Conservation (phyloP, 163 green algal genomes). For the Botryococcus braunii region DNA sequence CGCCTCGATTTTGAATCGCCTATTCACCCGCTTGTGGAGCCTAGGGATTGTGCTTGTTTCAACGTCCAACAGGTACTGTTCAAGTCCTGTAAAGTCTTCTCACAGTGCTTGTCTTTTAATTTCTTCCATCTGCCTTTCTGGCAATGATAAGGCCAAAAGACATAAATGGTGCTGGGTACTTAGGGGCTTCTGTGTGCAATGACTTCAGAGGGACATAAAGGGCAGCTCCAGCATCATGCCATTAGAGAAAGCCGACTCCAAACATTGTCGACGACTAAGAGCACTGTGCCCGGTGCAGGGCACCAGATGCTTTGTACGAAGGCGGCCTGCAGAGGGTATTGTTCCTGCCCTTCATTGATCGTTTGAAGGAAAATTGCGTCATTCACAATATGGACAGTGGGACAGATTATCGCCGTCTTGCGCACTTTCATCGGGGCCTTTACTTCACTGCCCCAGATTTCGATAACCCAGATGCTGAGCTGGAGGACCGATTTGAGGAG, state of each 20-base stretch:
- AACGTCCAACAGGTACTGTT: constrained; percentile 76
- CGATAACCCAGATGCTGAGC: constrained; percentile 24
- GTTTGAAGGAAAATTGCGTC: constrained; percentile 44
- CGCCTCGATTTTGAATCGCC: constrained; percentile 84
- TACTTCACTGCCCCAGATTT: constrained; percentile 53
- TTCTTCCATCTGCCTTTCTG: too few relatives aligned
- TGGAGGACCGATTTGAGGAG: constrained; percentile 55
- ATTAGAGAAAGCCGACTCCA: too few relatives aligned
- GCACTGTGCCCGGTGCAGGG: constrained; percentile 12
- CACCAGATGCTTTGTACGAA: constrained; percentile 86
- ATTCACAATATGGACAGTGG: constrained; percentile 80
- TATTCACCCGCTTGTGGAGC: constrained; percentile 84
- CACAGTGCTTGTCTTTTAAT: too few relatives aligned
- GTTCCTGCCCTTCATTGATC: constrained; percentile 94
- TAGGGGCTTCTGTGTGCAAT: too few relatives aligned
- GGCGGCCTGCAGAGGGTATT: constrained; percentile 85
- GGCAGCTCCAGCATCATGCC: too few relatives aligned
- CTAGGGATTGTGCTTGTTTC: constrained; percentile 76
- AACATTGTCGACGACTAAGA: too few relatives aligned
- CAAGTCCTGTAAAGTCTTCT: too few relatives aligned
- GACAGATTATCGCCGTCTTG: constrained; percentile 80
- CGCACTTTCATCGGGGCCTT: constrained; percentile 53
- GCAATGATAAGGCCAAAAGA: too few relatives aligned
- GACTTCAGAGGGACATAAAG: too few relatives aligned
- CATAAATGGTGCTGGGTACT: too few relatives aligned